A percentile compares a stretch with the other conserved stretches of the same genome.
Conservation (phyloP, 257 asterid genomes). For the Ophiorrhiza pumila region DNA sequence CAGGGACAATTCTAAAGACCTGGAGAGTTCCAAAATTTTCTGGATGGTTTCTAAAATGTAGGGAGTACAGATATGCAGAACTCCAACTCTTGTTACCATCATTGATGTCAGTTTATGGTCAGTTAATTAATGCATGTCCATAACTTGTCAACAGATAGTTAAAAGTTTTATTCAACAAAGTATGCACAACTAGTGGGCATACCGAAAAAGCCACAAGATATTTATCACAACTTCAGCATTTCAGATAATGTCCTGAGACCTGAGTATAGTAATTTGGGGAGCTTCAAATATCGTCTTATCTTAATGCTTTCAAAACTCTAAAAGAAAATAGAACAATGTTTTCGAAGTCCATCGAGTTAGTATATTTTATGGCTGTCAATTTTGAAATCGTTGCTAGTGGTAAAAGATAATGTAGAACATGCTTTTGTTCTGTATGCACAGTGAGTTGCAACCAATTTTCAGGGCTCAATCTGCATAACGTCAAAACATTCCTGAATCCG, state of each 20-base stretch:
- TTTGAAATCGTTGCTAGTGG: background rate
- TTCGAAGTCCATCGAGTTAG: background rate
- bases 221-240: background rate
- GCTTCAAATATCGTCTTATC: background rate
- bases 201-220: background rate
- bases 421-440: background rate
- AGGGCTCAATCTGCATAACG: background rate
- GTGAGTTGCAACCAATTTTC: background rate
- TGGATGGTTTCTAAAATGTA: background rate
- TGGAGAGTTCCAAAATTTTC: background rate
- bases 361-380: background rate
- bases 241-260: background rate
- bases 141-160: background rate
- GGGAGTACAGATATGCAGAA: background rate
- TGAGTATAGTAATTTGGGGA: background rate
- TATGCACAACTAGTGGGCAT: background rate
- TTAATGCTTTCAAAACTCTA: background rate
- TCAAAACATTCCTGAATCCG: background rate
- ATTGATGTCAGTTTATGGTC: background rate
- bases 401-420: background rate
- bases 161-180: background rate
- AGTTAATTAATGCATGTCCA: background rate
- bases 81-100: background rate
- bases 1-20: background rate
- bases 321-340: background rate